Evolutionary conservation across 148 eudicot species (phyloP), one percentile per base, ranked within the genome.

Genomic region (Fagopyrum homotropicum): DNA sequence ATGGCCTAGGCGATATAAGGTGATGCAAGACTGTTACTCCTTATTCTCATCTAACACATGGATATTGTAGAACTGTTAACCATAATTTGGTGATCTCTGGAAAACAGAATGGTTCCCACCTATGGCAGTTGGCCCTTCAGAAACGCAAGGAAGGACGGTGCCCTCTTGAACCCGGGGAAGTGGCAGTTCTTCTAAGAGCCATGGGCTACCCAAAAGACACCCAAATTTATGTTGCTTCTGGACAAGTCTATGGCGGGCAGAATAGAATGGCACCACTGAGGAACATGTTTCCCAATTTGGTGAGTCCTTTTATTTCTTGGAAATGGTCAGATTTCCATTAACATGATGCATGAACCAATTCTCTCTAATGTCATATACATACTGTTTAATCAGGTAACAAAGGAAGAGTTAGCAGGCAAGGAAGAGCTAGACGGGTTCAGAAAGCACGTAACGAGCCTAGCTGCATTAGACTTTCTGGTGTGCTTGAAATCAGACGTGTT

Each of bases 111-210:
- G 99, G 99, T 68, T 95, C 97, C 84, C 99, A 95, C 84, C 76
- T 95, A 61, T 95, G 99, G 99, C 81, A 96, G 72, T 81, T 90
- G 76, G 96, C 97, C 72, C 87, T 95, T 60, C 99, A 95, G 79
- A 95, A 95, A 79, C 82, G 99, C 77, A 95, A 95, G 88, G 99
- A 95, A 82, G 99, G 99, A 48, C 88, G 99, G n/a, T 95, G 99
- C 52, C 99, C 99, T 54, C 97, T 95, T 76, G 99, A 95, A 78
- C 99, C 99, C 57, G 99, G 93, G 72, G 99, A 95, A 80, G 99
- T 95, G 77, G 99, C 99, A 14, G 40, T 95, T 76, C 89, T 92
- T 85, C 88, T 95, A 12, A 87, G 97, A 55, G 99, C 97, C 45
- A 95, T 95, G 99, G 99, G 99, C 50, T 95, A 95, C 69, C 89